Base-by-base conservation (phyloP, 768 basidiomycete species). In the Amylocystis lapponica region DNA sequence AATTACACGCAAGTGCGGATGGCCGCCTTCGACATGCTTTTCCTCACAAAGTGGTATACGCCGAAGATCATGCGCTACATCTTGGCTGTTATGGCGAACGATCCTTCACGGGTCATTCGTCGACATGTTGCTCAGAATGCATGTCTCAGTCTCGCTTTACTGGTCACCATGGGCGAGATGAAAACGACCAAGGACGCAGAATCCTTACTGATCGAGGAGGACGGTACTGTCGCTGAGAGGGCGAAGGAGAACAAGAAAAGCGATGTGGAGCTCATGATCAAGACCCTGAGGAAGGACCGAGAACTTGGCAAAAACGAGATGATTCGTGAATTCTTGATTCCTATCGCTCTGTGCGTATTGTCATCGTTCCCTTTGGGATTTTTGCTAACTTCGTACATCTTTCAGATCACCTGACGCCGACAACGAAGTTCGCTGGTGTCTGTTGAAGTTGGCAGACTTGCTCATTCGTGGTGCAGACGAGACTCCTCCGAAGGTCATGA, bases 11-110 rank as follows among this genome's bases (percentile, higher is more conserved):
- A 89, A 58, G 88, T 99, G 34, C 84, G 96, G 35, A 76, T 91
- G 34, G 83, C 88, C 4, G 95, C 96, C 3, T 96, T 99, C 53
- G 96, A 99, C 63, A 88, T 90, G 26, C 73, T 98, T 9, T 83
- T 95, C 71, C 66, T 92, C 60, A 85, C 85, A 45, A 83, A 91
- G 65, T 86, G 92, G 91, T 83, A 90, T 60, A 74, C 83, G 2
- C 81, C 82, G 27, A 76, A 79, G 55, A 81, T 94, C 53, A 86
- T 89, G 78, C 79, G 80, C 12, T 97, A 97, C 57, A 71, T 97
- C 50, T 73, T 95, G 37, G 77, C 88, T 9, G 85, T 96, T 44
- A 82, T 95, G 68, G 79, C 83, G 7, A 76, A 83, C 55, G 96
- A 99, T 58, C 72, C 85, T 8, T 97, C 90, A 2, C 79, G 86